Evolutionary conservation across 495 filamentous ascomycete species (phyloP), one percentile per base, ranked within the genome.

Genomic region (Penicillium cataractarum): DNA sequence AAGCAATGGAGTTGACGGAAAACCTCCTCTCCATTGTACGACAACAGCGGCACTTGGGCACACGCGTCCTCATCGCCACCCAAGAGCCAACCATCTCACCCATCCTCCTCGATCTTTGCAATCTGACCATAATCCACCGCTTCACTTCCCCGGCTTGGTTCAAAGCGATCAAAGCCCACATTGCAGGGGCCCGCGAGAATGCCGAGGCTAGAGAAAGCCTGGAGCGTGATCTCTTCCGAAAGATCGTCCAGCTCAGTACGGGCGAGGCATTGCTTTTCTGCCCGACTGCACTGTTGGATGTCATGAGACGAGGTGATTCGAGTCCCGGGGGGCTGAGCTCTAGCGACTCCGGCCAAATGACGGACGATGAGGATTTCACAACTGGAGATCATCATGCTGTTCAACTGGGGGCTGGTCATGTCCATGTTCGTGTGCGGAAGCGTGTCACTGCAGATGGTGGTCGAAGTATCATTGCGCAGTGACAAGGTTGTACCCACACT

Each of bases 1-100:
- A 64, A 27, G 80, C 86, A 3, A 64, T 67, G 33, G 63, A 64
- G 0, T 82, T 92, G 40, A 92, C 89, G 0, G 80, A 90, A 42
- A 82, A 78, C 13, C 74, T 92, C 6, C 79, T 93, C 0, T 78
- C 80, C 0, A 81, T 82, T 4, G 89, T 93, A 67, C 85, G 90
- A 2, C 80, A 87, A 56, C 91, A 94, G 65, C 87, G 91, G 12
- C 91, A 94, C 68, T 69, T 87, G 2, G 90, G 81, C 3, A 77
- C 83, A 0, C 83, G 89, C 6, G 76, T 92, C 32, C 58, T 94
- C 39, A 87, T 93, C 46, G 83, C 90, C 0, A 93, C 91, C 0
- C 90, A 94, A 65, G 91, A 94, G 63, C 91, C 91, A 0, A 92
- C 89, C 0, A 86, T 93, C 48, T 88, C 87, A 0, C 84, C 86